Base-by-base conservation (phyloP, 2,329 filamentous ascomycete genomes). In the Xylaria multiplex region DNA sequence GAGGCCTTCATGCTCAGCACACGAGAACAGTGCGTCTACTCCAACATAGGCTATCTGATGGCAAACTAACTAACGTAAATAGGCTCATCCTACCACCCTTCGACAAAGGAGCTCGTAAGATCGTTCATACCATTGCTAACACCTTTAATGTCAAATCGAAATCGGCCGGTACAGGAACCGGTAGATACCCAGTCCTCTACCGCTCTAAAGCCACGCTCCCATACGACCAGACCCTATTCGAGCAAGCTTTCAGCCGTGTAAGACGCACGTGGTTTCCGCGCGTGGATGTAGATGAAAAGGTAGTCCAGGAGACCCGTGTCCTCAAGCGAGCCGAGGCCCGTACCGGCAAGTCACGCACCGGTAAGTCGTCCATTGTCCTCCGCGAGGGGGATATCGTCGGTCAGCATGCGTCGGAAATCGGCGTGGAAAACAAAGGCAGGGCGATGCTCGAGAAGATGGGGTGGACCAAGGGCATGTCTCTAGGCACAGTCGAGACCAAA, bases 381-480 rank as follows among this genome's bases (percentile, higher is more conserved):
- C 87, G 86, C 67, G 92, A 98, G 73, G 96, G 96, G 19, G 94
- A 98, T 70, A 82, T 97, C 32, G 93, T 98, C 2, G 96, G 95
- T 54, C 93, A 87, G 1, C 88, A 89, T 54, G 94, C 95, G 1
- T 92, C 93, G 11, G 94, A 97, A 77, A 84, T 99, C 37, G 92
- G 92, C 1, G 82, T 84, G 4, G 91, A 91, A 59, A 98, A 97
- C 77, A 93, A 88, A 71, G 96, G 96, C 11, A 87, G 93, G 57
- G 88, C 89, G 2, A 92, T 99, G 88, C 81, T 99, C 69, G 93
- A 97, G 81, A 98, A 96, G 80, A 98, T 98, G 96, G 96, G 96
- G 3, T 99, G 96, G 94, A 91, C 87, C 67, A 90, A 85, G 59
- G 96, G 96, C 5, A 97, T 90, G 75, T 92, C 91, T 1, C 84